Conservation (phyloP, 169 alveolate genomes). For the Condylostoma magnum region DNA sequence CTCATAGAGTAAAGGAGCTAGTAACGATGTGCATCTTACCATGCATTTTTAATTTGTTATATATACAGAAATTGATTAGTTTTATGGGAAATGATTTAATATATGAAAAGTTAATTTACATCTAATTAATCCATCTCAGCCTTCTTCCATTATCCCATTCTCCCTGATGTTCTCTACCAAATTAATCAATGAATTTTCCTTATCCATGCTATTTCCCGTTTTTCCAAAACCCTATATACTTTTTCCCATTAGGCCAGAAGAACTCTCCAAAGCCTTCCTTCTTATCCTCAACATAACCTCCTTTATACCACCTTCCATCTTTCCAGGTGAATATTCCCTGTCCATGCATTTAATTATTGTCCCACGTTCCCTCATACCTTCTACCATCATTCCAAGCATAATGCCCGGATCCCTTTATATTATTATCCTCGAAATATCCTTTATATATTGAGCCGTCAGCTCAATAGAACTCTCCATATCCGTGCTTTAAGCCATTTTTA, state of each 20-base stretch:
- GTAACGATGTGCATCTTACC: too few species aligned
- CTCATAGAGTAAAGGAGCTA: too few species aligned
- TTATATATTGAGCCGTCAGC: conserved; percentile 34
- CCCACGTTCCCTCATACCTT: conserved; percentile 73
- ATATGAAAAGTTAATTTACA: too few species aligned
- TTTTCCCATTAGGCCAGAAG: conserved; percentile 85
- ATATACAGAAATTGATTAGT: too few species aligned
- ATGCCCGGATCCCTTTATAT: conserved; percentile 19
- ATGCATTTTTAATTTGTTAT: too few species aligned
- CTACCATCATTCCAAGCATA: conserved; percentile 24
- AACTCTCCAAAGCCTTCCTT: conserved; percentile 87
- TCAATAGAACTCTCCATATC: conserved; percentile 40
- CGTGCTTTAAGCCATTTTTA: conserved; percentile 48
- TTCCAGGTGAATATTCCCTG: conserved; percentile 78
- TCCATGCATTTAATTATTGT: conserved; percentile 76
- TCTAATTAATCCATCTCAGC: conserved; percentile 57
- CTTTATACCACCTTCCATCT: conserved; percentile 77
- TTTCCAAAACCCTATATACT: conserved; percentile 70
- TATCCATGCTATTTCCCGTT: conserved; percentile 60
- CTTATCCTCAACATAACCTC: conserved; percentile 79
- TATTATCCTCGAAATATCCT: conserved; percentile 21
- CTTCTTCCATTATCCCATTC: conserved; percentile 69
- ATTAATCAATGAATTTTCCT: conserved; percentile 50
- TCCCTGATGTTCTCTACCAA: conserved; percentile 56
- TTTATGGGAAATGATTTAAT: too few species aligned